These are phyloP conservation scores for Pachysandra terminalis DNA, from an alignment of 164 flowering plant species.

Conservation along the genomic window DNA sequence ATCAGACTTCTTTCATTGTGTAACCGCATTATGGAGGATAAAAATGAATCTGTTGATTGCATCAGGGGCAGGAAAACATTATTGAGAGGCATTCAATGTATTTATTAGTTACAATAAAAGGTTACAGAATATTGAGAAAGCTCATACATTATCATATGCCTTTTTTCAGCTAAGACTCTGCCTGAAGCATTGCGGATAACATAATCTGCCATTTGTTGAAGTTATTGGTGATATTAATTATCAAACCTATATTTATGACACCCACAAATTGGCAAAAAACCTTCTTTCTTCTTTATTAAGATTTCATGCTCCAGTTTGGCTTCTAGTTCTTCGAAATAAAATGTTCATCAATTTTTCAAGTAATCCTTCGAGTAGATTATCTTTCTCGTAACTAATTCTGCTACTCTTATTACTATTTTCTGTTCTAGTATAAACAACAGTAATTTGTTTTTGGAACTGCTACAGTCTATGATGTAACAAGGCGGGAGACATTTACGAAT, in stretches of 20 bases:
- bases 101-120: background rate
- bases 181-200: background rate
- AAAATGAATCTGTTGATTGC: background rate
- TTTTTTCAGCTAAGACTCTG: too few relatives aligned
- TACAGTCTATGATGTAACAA: conserved; percentile 80
- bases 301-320: background rate
- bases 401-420: background rate
- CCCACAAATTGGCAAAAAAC: background rate
- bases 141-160: background rate
- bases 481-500: conserved; percentile 81
- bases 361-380: background rate
- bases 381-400: too few relatives aligned
- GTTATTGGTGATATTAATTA: background rate
- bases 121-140: background rate
- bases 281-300: background rate
- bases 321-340: background rate
- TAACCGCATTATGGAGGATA: background rate
- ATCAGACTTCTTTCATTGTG: too few relatives aligned
- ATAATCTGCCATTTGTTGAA: background rate
- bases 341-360: background rate
- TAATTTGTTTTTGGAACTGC: conserved; percentile 6
- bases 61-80: background rate
- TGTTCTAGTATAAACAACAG: background rate
- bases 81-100: background rate
- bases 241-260: background rate